Evolutionary conservation across 2,329 filamentous ascomycete genomes (phyloP).

Genomic region (Coniochaeta ligniaria): DNA sequence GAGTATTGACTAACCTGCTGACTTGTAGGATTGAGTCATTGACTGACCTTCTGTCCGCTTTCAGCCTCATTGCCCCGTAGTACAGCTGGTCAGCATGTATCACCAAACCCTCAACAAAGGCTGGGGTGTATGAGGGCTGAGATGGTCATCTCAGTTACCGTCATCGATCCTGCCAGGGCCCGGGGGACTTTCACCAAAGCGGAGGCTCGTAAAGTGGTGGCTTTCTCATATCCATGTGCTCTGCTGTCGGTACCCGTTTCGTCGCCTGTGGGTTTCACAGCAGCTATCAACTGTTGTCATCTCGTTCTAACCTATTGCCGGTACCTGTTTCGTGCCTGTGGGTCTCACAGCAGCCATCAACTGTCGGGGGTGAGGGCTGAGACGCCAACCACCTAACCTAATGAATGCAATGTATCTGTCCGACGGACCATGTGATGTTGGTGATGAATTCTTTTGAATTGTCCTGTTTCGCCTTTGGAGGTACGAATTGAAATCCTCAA

Average conservation of each 20-base stretch:
- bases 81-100: not conserved
- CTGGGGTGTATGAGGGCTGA: not conserved
- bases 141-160: not conserved
- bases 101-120: not conserved
- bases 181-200: not conserved
- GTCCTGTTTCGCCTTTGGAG: not conserved
- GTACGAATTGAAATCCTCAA: not conserved
- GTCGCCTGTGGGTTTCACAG: not conserved
- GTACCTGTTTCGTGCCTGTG: not conserved
- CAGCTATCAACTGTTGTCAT: not conserved
- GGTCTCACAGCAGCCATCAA: not conserved
- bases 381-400: not conserved
- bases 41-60: not conserved
- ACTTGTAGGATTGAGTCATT: not conserved
- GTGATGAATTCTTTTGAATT: not conserved
- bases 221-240: not conserved
- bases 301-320: not conserved
- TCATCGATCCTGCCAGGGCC: not conserved
- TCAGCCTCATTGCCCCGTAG: not conserved
- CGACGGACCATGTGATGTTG: not conserved
- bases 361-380: not conserved
- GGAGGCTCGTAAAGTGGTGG: not conserved
- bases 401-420: not conserved
- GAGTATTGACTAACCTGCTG: not conserved
- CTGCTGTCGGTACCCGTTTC: not conserved